A percentile compares a stretch with the other conserved stretches of the same genome.
phyloP scores from a whole-genome alignment of 2,329 filamentous ascomycete genomes.

The Pseudopithomyces maydicus region DNA sequence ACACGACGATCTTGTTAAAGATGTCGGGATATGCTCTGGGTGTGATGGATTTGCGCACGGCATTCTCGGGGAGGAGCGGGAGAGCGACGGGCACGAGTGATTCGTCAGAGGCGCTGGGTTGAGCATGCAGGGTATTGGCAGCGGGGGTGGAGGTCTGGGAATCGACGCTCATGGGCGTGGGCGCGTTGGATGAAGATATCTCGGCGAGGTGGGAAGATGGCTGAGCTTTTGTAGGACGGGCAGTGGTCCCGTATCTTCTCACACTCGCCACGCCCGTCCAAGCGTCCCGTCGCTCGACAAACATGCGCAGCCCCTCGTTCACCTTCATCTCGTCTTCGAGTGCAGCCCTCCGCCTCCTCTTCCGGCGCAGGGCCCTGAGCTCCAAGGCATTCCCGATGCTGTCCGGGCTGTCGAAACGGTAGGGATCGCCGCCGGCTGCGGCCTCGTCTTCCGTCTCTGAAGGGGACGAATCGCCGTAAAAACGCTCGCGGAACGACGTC shows the following conservation, averaged over 20 bases:
- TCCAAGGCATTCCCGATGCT: constrained; percentile 47
- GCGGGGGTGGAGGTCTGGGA: constrained; percentile 7
- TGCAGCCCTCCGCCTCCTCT: constrained; percentile 41
- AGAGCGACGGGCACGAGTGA: constrained; percentile 73
- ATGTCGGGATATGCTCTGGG: constrained; percentile 78
- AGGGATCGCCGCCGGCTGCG: constrained; percentile 24
- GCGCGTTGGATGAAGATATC: constrained; percentile 46
- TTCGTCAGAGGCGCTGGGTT: constrained; percentile 8
- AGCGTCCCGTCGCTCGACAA: constrained; percentile 74
- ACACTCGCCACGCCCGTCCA: constrained; percentile 77
- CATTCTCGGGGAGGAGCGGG: constrained; percentile 74
- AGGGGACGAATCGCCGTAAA: constrained; percentile 45
- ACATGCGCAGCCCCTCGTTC: constrained; percentile 84
- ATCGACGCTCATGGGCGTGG: constrained; percentile 7
- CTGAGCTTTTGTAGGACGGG: constrained; percentile 1
- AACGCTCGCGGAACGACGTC: constrained; percentile 49
- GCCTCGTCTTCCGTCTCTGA: constrained; percentile 23
- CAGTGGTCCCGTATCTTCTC: constrained; percentile 41
- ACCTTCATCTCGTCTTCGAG: constrained; percentile 59
- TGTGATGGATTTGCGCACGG: constrained; percentile 77
- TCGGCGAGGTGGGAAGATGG: constrained; percentile 19
- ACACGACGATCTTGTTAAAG: constrained; percentile 85
- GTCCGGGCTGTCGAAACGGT: constrained; percentile 53
- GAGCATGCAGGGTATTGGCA: neutral
- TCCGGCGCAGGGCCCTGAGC: constrained; percentile 35